Evolutionary conservation across 176 grass and related monocot genomes (phyloP), one percentile per base, ranked within the genome.

Genomic region (Stipa capillata): DNA sequence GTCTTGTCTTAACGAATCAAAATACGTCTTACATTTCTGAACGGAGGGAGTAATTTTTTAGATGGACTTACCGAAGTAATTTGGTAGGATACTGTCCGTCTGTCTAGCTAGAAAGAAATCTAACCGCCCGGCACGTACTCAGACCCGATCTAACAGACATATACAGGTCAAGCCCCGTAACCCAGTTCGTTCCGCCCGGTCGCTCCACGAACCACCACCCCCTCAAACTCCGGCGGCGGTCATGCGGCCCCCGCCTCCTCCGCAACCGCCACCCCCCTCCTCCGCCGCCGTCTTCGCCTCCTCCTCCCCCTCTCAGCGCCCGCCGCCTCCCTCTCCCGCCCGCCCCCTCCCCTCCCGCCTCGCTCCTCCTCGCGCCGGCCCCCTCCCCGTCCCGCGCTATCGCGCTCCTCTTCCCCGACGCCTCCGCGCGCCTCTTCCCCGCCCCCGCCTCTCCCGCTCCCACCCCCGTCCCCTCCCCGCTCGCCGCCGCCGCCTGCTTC

Each of bases 401-500:
- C 81, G 81, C 83, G 57, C 73, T 87, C 50, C 85, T 85, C 59
- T 84, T 76, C 73, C 86, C 69, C 52, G 74, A 79, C 59, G 84
- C 57, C 58, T 79, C 86, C 35, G 69, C 82, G 18, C 57, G 64
- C 57, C 61, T 89, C 21, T 83, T 89, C 14, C 60, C 62, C 59
- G 7, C 14, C 66, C 40, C 49, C 45, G 0, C 54, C 68, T 65
- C 71, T 5, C 79, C 85, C 20, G 50, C 83, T 9, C 77, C 83
- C 76, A 84, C 77, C 36, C 34, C 82, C 27, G 85, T 89, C 45
- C 89, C 88, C 2, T 62, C 89, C 69, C 86, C 87, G 51, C 92
- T 88, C 60, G 84, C 84, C 27, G 90, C 83, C 64, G 89, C 90
- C 27, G 85, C 83, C 78, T 87, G 56, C 84, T 85, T 85, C 55